Base-by-base conservation (phyloP, 2,329 filamentous ascomycete genomes). In the Lecanicillium sp. region DNA sequence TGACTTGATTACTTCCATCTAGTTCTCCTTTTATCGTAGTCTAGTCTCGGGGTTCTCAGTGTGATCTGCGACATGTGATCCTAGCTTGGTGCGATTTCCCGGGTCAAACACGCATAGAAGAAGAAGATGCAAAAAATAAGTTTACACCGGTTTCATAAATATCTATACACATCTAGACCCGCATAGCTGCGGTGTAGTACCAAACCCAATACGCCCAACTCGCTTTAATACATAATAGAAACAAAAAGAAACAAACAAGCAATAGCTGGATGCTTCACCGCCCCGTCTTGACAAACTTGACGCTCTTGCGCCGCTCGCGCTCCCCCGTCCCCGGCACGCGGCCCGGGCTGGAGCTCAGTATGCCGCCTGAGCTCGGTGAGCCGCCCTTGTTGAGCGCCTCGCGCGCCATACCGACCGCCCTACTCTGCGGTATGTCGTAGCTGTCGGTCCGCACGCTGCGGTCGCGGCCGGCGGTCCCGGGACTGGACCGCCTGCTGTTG, bases 231-330 rank as follows among this genome's bases (percentile, higher is more conserved):
- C 11, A 11, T 12, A 1, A 35, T 24, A 19, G 11, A 36, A 26
- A 35, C 8, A 37, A 39, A 30, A 17, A n/a, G 19, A 42, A 42
- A 26, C 1, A 27, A n/a, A 15, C 15, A 26, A 6, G 19, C 14
- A 17, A 7, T 3, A 23, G 11, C 6, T 2, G 12, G 19, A 15
- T 23, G 12, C n/a, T 23, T 37, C 19, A 56, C 17, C 55, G 47
- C 27, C 66, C 69, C 9, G 71, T 67, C 36, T 67, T 68, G 2
- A 72, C 74, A 62, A 83, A 80, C 66, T 83, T 84, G 56, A 84
- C 80, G 53, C 78, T 83, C 71, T 82, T 83, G 59, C 78, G 70
- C 53, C 78, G 68, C 59, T 82, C 79, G 50, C 77, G 62, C 39
- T 76, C 73, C 1, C 58, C 60, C 2, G 61, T 61, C 21, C 54